phyloP scores from a whole-genome alignment of 495 filamentous ascomycete genomes.

The Bombardia bombarda region DNA sequence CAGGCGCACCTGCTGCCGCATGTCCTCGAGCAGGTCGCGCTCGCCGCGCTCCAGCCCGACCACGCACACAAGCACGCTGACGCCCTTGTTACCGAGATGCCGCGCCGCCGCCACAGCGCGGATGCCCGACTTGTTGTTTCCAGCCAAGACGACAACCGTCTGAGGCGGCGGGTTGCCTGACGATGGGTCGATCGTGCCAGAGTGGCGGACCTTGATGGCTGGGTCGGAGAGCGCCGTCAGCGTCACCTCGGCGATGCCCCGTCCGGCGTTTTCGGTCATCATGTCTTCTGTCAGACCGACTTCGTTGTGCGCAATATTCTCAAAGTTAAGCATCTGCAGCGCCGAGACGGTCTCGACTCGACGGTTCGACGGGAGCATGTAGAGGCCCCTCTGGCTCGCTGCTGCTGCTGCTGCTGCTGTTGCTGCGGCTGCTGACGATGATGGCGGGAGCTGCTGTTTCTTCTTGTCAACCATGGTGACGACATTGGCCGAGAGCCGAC shows the following conservation, averaged over 20 bases:
- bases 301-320: constrained; percentile 77
- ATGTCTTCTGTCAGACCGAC: constrained; percentile 81
- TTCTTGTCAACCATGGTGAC: constrained; percentile 21
- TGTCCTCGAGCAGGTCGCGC: constrained; percentile 55
- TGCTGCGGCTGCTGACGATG: constrained; percentile 2
- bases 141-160: constrained; percentile 74
- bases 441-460: constrained; percentile 23
- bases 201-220: constrained; percentile 41
- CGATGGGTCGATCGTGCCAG: constrained; percentile 24
- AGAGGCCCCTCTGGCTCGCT: constrained; percentile 27
- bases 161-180: constrained; percentile 27
- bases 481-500: constrained; percentile 21
- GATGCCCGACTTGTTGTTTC: constrained; percentile 79
- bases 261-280: constrained; percentile 83
- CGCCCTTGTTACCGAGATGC: constrained; percentile 72
- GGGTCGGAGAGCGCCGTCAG: constrained; percentile 53
- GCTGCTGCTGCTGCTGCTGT: constrained; percentile 8
- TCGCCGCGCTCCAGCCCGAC: constrained; percentile 68
- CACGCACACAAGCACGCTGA: constrained; percentile 73
- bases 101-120: constrained; percentile 79
- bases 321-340: constrained; percentile 79
- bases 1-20: constrained; percentile 66
- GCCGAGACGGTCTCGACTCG: constrained; percentile 76
- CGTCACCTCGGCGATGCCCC: constrained; percentile 78
- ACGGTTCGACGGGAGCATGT: constrained; percentile 53